These are phyloP conservation scores for Epipyxis sp. DNA, from an alignment of 108 stramenopile species.

Conservation along the genomic window DNA sequence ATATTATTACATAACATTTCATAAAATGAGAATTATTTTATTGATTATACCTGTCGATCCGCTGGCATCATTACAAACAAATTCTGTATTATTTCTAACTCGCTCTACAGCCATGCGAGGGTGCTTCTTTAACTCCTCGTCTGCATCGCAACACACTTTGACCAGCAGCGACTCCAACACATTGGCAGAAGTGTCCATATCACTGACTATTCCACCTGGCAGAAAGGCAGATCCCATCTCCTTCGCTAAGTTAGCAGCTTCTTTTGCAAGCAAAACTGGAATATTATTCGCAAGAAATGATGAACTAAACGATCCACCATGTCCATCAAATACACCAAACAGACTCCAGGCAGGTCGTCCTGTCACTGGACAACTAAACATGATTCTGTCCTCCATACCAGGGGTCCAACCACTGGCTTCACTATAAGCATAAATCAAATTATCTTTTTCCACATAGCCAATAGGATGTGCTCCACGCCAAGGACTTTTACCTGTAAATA, in stretches of 20 bases:
- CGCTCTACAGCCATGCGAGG: background rate
- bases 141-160: background rate
- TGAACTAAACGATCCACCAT: conserved; percentile 12
- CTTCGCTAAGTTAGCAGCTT: background rate
- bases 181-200: background rate
- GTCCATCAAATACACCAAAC: conserved; percentile 27
- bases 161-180: background rate
- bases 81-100: background rate
- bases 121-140: background rate
- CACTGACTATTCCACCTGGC: conserved; percentile 9
- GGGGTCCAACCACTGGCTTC: conserved; percentile 21
- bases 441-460: background rate
- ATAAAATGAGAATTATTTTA: too few species aligned
- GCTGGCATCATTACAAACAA: background rate
- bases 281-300: background rate
- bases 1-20: too few species aligned
- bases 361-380: background rate
- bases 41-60: background rate
- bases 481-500: background rate
- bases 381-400: conserved; percentile 8
- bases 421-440: background rate
- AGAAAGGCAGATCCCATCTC: background rate
- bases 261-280: conserved; percentile 6
- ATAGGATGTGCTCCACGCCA: background rate
- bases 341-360: background rate